A percentile compares a stretch with the other conserved stretches of the same genome.
Evolutionary conservation across 768 basidiomycete species (phyloP).

Genomic region (Suillus weaverae): DNA sequence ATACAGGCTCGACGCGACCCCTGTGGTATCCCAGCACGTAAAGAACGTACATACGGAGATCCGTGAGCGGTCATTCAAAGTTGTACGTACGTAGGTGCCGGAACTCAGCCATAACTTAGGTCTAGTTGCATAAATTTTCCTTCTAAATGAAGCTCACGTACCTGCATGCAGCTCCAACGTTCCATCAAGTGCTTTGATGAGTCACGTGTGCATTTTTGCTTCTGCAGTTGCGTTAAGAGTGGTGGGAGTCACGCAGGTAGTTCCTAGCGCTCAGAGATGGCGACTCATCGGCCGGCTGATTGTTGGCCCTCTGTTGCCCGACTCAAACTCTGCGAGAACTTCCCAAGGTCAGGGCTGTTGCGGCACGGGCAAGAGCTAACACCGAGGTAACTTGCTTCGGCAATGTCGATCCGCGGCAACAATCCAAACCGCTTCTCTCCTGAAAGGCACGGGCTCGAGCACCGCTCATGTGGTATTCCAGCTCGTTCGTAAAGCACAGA

Average conservation of each 20-base stretch:
- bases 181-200: slow-evolving; percentile 50
- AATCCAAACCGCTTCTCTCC: slow-evolving; percentile 26
- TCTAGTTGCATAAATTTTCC: neutral
- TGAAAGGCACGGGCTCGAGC: slow-evolving; percentile 52
- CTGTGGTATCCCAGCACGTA: slow-evolving; percentile 59
- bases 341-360: slow-evolving; percentile 53
- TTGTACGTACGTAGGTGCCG: neutral
- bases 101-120: neutral
- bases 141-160: slow-evolving; percentile 25
- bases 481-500: slow-evolving; percentile 65
- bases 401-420: slow-evolving; percentile 33
- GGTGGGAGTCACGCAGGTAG: slow-evolving; percentile 59
- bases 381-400: slow-evolving; percentile 59
- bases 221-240: slow-evolving; percentile 72
- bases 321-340: neutral
- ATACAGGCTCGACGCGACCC: slow-evolving; percentile 11
- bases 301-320: slow-evolving; percentile 21
- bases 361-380: slow-evolving; percentile 65
- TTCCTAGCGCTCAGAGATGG: slow-evolving; percentile 66
- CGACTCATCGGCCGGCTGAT: slow-evolving; percentile 47
- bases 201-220: slow-evolving; percentile 40
- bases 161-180: slow-evolving; percentile 76
- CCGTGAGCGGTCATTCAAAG: slow-evolving; percentile 36
- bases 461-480: slow-evolving; percentile 45
- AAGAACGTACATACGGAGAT: slow-evolving; percentile 57